Evolutionary conservation across 140 eudicot genomes (phyloP).

Genomic region (Erigeron philadelphicus): DNA sequence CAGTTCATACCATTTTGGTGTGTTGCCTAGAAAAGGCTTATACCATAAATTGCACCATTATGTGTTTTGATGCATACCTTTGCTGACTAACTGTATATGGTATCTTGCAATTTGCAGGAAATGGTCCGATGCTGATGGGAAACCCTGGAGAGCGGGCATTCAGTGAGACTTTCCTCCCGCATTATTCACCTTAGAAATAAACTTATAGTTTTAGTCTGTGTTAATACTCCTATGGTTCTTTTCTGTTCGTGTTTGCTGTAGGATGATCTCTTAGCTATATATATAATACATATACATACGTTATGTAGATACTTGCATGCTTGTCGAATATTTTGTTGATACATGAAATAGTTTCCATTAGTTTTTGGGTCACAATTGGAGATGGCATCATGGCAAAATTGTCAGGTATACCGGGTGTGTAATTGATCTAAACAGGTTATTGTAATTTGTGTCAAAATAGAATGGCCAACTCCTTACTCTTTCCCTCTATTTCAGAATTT

Average conservation of each 20-base stretch:
- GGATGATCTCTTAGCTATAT: conserved; percentile 32
- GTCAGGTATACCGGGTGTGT: too few species aligned
- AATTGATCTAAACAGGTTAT: neutral
- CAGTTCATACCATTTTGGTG: too few species aligned
- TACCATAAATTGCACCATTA: too few species aligned
- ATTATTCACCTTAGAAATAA: conserved; percentile 42
- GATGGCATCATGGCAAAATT: too few species aligned
- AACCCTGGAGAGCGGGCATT: conserved; percentile 57
- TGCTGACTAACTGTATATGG: neutral
- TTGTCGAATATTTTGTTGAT: neutral
- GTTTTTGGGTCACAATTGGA: too few species aligned
- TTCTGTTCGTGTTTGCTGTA: conserved; percentile 1
- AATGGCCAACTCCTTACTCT: neutral
- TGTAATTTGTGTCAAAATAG: neutral
- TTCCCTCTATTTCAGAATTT: neutral
- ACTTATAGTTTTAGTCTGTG: conserved; percentile 12
- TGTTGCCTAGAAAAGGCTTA: too few species aligned
- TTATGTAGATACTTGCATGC: neutral
- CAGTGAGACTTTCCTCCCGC: conserved; percentile 47
- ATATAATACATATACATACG: neutral
- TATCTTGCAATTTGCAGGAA: conserved; percentile 32
- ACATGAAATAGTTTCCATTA: too few species aligned
- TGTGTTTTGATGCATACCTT: neutral
- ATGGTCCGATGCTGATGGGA: conserved; percentile 34
- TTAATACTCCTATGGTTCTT: neutral